These are phyloP conservation scores for Acer yangbiense DNA, from an alignment of 345 rosid species.

Conservation along the genomic window DNA sequence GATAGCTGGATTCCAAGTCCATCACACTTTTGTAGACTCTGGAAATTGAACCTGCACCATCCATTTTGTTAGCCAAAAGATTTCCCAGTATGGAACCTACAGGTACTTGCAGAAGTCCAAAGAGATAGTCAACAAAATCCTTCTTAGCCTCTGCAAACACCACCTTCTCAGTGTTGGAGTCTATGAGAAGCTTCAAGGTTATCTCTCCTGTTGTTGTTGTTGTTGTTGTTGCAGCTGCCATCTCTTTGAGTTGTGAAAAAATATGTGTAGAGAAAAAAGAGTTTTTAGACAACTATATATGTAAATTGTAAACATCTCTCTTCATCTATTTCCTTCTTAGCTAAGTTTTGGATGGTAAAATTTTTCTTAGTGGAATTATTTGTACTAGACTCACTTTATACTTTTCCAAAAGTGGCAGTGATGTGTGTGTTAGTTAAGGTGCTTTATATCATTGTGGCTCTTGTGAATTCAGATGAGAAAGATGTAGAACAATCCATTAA, in stretches of 20 bases:
- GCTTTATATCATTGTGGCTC: too few species aligned
- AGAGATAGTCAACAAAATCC: slow-evolving; percentile 33
- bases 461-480: too few species aligned
- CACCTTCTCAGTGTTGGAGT: slow-evolving; percentile 24
- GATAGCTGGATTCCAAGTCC: background rate
- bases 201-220: background rate
- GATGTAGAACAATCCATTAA: too few species aligned
- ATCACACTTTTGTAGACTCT: background rate
- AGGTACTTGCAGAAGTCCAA: slow-evolving; percentile 26
- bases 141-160: slow-evolving; percentile 33
- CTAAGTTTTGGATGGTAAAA: background rate
- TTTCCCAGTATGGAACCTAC: slow-evolving; percentile 27
- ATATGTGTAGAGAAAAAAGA: background rate
- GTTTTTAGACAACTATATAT: background rate
- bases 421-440: too few species aligned
- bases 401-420: background rate
- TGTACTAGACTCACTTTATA: background rate
- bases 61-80: background rate
- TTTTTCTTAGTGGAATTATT: background rate
- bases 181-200: slow-evolving; percentile 26
- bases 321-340: background rate
- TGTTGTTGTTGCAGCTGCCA: background rate
- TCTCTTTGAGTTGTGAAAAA: background rate
- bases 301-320: too few species aligned
- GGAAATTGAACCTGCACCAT: background rate